These are phyloP conservation scores for Pseudogymnoascus sp. DNA, from an alignment of 2,329 filamentous ascomycete genomes.

Conservation along the genomic window DNA sequence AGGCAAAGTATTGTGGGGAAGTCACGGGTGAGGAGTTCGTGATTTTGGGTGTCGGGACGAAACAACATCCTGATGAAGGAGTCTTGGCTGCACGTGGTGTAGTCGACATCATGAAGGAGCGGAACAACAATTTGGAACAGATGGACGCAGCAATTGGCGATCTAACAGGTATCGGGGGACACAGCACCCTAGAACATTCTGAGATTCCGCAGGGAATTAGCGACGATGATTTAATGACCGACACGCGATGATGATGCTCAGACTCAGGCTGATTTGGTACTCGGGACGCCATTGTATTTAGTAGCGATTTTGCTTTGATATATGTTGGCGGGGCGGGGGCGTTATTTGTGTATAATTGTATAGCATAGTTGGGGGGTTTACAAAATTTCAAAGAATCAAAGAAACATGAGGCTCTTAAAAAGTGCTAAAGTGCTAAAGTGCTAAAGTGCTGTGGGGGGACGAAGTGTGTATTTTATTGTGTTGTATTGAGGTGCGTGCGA, in stretches of 20 bases:
- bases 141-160: neutral
- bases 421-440: too few relatives aligned
- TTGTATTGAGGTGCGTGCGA: neutral
- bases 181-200: slow-evolving; percentile 6
- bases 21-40: neutral
- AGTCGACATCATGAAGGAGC: neutral
- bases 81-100: neutral
- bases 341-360: slow-evolving; percentile 2
- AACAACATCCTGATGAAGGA: neutral
- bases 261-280: neutral
- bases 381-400: neutral
- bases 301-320: slow-evolving; percentile 5
- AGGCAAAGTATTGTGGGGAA: neutral
- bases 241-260: neutral
- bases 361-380: neutral
- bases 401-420: neutral
- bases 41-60: neutral
- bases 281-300: slow-evolving; percentile 3
- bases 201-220: slow-evolving; percentile 6
- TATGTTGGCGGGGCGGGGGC: neutral
- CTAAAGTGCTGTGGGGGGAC: too few relatives aligned
- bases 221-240: slow-evolving; percentile 7
- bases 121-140: slow-evolving; percentile 2
- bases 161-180: neutral
- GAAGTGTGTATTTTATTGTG: neutral